Evolutionary conservation across 2,329 filamentous ascomycete species (phyloP), one percentile per base, ranked within the genome.

Genomic region (Phialophora macrospora): DNA sequence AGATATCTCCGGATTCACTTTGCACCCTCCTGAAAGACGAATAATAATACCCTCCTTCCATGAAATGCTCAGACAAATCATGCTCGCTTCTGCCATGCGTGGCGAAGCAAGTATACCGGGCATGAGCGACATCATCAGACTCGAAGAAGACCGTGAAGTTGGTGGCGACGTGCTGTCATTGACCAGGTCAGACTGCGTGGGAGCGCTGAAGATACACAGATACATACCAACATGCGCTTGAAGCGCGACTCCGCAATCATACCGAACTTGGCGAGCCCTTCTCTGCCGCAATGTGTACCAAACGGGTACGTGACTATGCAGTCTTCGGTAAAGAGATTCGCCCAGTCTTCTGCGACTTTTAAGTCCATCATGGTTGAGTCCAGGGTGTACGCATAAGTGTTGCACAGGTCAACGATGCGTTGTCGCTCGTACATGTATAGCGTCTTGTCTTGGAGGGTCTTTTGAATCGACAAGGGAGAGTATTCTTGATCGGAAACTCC

Each of bases 31-130:
- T 55, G 20, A 62, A 62, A 17, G 60, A 55, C 1, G 60, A 62
- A 32, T 62, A 62, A 62, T 62, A 62, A 46, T 62, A 62, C 12
- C 60, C 60, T 26, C 49, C 60, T 34, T 62, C 60, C 60, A 62
- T 62, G 60, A 62, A 62, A 56, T 62, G 60, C 38, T 62, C 28
- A 9, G 60, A 62, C n/a, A 62, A n/a, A 32, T 62, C 51, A 28
- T 14, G 14, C 24, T 62, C 51, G 20, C 28, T 26, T 26, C n/a
- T 55, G 49, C 60, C 60, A 46, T 62, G 60, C 12, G 51, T 62
- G 9, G 60, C 60, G 51, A 62, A 62, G 51, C 60, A 62, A 17
- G 60, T 55, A 26, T 62, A 62, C 20, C 60, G 60, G 17, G 49
- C 60, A 49, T 62, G 60, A 28, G 60, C 60, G 17, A 62, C 38